Evolutionary conservation across 257 asterid species (phyloP), one percentile per base, ranked within the genome.

Genomic region (Solanum pimpinellifolium): DNA sequence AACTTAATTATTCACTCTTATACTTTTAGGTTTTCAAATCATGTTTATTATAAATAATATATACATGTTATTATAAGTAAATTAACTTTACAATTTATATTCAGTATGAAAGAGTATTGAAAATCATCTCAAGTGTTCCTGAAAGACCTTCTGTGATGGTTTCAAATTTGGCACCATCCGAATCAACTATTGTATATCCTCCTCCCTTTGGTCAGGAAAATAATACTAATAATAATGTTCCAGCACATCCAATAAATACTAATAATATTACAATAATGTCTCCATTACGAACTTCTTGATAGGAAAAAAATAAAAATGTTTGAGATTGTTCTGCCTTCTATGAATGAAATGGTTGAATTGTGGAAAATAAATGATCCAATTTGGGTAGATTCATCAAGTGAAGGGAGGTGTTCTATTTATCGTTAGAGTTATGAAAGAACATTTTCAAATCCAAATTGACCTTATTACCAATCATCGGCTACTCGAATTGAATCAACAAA

Each of bases 401-500:
- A 92, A 42, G 95, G 93, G 81, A 90, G 94, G 75, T 87, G 62
- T 65, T n/a, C 66, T n/a, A 86, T 96, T 62, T 90, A 92, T 83
- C 88, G 87, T 16, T 94, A 92, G 31, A 90, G 89, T 77, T 93
- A 92, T 83, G 93, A 92, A 65, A 94, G 90, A 88, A 89, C 88
- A 70, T 94, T 91, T 44, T 92, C 94, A 46, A 91, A 90, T 88
- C 37, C 83, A 31, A 82, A 60, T 85, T 35, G 87, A 87, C 77
- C 59, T 90, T n/a, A 92, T 85, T 33, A 33, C 35, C 13, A 74
- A 86, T 85, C 15, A 60, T 93, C 47, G 11, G 88, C 87, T 84
- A 89, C 94, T 83, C 88, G 96, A 78, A 89, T 86, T 31, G 98
- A 96, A 89, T 96, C 99, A 12, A 93, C 98, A 1, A 94, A 90